Evolutionary conservation across 2,329 filamentous ascomycete genomes (phyloP), one percentile per base, ranked within the genome.

Genomic region (Sporothrix dimorphospora): DNA sequence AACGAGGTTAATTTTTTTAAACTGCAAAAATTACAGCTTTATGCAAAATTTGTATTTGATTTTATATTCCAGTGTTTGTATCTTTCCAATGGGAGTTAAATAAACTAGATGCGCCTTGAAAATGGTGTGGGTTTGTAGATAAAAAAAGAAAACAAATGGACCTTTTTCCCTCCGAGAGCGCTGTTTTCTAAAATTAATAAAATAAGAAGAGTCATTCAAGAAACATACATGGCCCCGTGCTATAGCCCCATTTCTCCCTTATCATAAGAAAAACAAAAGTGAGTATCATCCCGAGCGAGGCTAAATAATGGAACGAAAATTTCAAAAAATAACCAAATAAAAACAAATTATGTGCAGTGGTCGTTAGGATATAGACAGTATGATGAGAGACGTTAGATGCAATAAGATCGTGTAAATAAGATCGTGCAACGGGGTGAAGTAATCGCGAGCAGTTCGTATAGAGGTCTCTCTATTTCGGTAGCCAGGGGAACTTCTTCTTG

Each of bases 401-500:
- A 27, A 45, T 27, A 27, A n/a, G 67, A 47, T 49, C 16, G 14
- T 40, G 11, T 21, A 49, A 45, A n/a, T 16, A n/a, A 34, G 14
- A 57, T 57, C 19, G 53, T 27, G 42, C 14, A 45, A 30, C 14
- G 40, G 24, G 27, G 3, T 63, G 40, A 53, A 38, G 68, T 49
- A 70, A 42, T 63, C 30, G 34, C n/a, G 16, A 3, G 19, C 19
- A 8, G 34, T 6, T 38, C 12, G 45, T n/a, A 38, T 16, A 12
- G 45, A 40, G 45, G 19, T 9, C 12, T 9, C 12, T 24, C 55
- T 73, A 84, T 78, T 87, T 89, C 76, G 85, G 83, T 79, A 90
- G 88, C 89, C 89, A 91, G 12, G 87, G 87, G 76, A 91, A 91
- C 78, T 90, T 90, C 82, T 90, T 90, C 82, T 87, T 91, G 71